Evolutionary conservation across 225 moss, liverwort and hornwort species (phyloP).

Genomic region (Antitrichia curtipendula): DNA sequence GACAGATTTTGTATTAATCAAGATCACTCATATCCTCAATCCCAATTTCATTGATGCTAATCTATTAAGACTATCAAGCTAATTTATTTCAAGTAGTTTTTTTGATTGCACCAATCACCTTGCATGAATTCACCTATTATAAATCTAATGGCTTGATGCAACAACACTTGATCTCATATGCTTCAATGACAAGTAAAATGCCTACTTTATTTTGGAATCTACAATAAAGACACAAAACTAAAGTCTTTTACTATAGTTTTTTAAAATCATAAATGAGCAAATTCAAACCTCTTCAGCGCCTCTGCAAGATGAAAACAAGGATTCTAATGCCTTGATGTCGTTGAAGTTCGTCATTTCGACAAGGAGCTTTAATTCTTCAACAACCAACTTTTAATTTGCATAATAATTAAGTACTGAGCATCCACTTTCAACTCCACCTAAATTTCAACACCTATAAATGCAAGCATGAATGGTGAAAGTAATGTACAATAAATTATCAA

Average conservation of each 20-base stretch:
- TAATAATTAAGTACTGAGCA: neutral
- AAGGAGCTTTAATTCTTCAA: neutral
- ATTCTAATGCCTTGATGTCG: conserved; percentile 42
- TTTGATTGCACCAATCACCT: neutral
- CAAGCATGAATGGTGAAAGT: neutral
- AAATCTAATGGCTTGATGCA: neutral
- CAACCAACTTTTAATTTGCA: neutral
- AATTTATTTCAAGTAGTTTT: neutral
- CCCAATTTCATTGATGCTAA: too few relatives aligned
- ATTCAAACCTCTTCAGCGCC: neutral
- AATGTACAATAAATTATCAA: rapidly evolving
- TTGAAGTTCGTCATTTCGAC: neutral
- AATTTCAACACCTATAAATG: neutral
- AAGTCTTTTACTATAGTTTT: rapidly evolving
- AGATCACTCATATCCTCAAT: too few relatives aligned
- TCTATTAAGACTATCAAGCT: neutral
- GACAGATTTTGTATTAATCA: neutral
- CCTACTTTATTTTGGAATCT: neutral
- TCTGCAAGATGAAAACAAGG: conserved; percentile 7
- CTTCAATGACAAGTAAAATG: neutral
- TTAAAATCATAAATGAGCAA: neutral
- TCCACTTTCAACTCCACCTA: neutral
- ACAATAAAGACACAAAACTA: too few relatives aligned
- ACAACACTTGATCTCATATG: neutral
- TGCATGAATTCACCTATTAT: neutral